A percentile compares a stretch with the other conserved stretches of the same genome.
Evolutionary conservation across 2,329 filamentous ascomycete genomes (phyloP).

Genomic region (Trichoderma asperellum): DNA sequence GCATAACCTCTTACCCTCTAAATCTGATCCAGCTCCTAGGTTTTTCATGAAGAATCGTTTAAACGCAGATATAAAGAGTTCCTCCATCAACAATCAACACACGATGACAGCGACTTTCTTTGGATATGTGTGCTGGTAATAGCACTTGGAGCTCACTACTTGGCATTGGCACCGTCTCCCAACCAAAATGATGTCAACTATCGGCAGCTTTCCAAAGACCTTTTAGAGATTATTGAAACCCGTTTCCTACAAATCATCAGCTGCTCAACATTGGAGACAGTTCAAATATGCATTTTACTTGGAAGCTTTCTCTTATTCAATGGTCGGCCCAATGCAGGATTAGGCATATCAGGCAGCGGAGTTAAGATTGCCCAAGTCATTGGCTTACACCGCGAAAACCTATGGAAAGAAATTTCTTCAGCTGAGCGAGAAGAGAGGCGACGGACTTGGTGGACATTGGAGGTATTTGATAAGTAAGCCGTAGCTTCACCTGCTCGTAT

Average conservation of each 20-base stretch:
- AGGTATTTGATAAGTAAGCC: not conserved
- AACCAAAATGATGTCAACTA: not conserved
- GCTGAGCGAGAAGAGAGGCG: not conserved
- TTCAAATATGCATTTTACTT: not conserved
- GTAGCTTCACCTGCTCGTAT: not conserved
- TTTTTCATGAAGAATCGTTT: not conserved
- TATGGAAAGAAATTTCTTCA: not conserved
- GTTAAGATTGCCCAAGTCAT: not conserved
- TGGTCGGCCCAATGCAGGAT: not conserved
- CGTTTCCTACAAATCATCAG: not conserved
- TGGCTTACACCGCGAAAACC: not conserved
- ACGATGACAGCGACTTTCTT: not conserved
- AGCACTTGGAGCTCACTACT: not conserved
- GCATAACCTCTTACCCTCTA: not conserved
- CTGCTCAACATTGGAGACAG: not conserved
- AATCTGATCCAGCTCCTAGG: not conserved
- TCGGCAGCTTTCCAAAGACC: not conserved
- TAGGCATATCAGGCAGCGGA: not conserved
- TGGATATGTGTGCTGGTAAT: not conserved
- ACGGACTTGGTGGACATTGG: not conserved
- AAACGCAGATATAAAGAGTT: not conserved
- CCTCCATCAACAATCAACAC: not conserved
- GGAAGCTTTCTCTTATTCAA: not conserved
- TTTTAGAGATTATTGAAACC: not conserved
- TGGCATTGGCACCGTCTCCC: not conserved